Percentiles rank a stretch among this genome's conserved stretches.
These are phyloP conservation scores for Silene uniflora DNA, from an alignment of 148 eudicot species.

Conservation along the genomic window DNA sequence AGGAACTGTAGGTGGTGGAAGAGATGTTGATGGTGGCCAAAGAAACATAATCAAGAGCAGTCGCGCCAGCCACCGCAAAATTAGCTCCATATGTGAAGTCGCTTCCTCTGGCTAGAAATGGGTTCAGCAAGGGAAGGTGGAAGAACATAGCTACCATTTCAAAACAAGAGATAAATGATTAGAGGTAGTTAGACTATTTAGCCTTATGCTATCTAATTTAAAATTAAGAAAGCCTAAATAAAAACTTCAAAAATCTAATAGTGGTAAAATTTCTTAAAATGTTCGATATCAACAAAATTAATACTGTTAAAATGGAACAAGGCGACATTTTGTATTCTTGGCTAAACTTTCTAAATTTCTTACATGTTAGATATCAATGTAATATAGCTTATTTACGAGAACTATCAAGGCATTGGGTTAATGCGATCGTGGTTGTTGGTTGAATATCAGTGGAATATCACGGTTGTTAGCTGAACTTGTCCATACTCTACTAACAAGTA, in stretches of 20 bases:
- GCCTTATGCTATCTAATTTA: neutral
- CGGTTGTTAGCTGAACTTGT: neutral
- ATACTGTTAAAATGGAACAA: too few species aligned
- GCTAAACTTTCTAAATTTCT: too few species aligned
- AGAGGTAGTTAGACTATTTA: neutral
- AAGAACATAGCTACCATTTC: slow-evolving; percentile 27
- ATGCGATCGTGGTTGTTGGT: too few species aligned
- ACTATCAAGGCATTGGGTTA: too few species aligned
- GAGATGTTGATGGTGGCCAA: slow-evolving; percentile 10
- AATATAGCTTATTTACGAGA: too few species aligned
- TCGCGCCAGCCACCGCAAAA: slow-evolving; percentile 37
- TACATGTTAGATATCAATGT: too few species aligned
- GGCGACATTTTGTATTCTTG: too few species aligned
- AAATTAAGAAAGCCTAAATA: too few species aligned
- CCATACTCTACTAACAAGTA: neutral
- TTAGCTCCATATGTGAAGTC: slow-evolving; percentile 39
- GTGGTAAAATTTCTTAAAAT: too few species aligned
- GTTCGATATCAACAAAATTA: too few species aligned
- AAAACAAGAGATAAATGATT: neutral
- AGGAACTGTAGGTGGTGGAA: slow-evolving; percentile 16
- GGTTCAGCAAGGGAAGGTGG: slow-evolving; percentile 30
- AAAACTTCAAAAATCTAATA: too few species aligned
- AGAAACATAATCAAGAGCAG: slow-evolving; percentile 24
- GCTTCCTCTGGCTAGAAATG: slow-evolving; percentile 32
- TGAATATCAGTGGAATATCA: neutral